Evolutionary conservation across 192 early-diverging fungal species (phyloP), one percentile per base, ranked within the genome.

Genomic region (Entomortierella chlamydospora): DNA sequence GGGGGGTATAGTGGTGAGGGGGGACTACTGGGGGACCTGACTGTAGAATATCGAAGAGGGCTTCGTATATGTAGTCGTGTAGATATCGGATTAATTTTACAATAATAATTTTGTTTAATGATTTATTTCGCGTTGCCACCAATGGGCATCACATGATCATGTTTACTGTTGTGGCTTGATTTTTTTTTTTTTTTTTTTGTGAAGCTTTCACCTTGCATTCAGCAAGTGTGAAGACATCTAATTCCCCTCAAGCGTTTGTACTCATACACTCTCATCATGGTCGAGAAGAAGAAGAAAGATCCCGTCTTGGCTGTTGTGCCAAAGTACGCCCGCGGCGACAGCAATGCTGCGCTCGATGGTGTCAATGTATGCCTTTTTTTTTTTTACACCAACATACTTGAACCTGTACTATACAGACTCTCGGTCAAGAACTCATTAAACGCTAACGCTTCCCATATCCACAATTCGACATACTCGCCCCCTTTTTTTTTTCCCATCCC

Each of bases 291-390:
- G 53, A 78, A 83, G 61, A 67, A 80, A 43, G 82, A 83, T 54
- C 76, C 82, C 61, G 71, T 80, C 45, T 47, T 83, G 76, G 82
- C 74, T 39, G 49, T 80, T 6, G 66, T 83, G 60, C 74, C 82
- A 23, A 83, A 83, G 39, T 83, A 83, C 29, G 54, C 68, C 8
- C 74, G 82, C 18, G 76, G 82, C 2, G 50, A 66, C 33, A 33
- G 58, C 61, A 12, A 67, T 56, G 42, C 62, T 20, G 70, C 76
- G 7, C 41, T 79, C 30, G 76, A 79, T 15, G 65, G 70, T 54
- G 61, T 81, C 45, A 81, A 69, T 54, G 70, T 69, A 61, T 18
- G 33, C 43, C 45, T 34, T 25, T 47, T 31, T 37, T 37, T 7
- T 7, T 7, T 7, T 37, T 37, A 10, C 34, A 37, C n/a, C n/a